Base-by-base conservation (phyloP, 2,329 filamentous ascomycete genomes). In the Cadophora luteo-olivacea region DNA sequence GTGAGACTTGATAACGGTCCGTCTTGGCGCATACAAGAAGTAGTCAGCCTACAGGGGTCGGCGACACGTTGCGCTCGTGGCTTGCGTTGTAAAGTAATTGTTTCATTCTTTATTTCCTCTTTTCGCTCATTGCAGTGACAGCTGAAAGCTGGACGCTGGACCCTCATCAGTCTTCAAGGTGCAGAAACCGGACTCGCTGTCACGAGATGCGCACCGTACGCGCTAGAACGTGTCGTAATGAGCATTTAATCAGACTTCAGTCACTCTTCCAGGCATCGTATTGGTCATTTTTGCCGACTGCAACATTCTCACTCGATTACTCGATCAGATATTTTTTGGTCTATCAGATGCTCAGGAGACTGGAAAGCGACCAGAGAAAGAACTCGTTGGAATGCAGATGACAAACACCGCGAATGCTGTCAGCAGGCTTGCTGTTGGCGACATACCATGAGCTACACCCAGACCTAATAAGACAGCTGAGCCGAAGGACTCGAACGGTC, bases 401-500 rank as follows among this genome's bases (percentile, higher is more conserved):
- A 74, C 77, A 64, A 85, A 85, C 81, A 85, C 82, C 54, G 78
- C 82, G 70, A 84, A 83, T 0, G 83, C 80, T 6, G 85, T 76
- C 45, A 84, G 77, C 29, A 86, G 76, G 66, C 85, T 85, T 12
- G 82, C 79, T 78, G 85, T 84, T 0, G 83, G 82, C 49, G 78
- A 74, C 1, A 83, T 75, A 9, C 65, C 79, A 68, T 82, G 79
- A 1, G 80, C 78, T 0, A 84, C 82, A 2, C 84, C 84, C 22
- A 86, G 79, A 1, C 82, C 83, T 51, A 83, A 85, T 0, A 83
- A 76, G 4, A 86, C 70, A 61, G 80, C 81, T 0, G 82, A 83
- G 0, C 84, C 84, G 3, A 85, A 68, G 0, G 82, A 83, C 71
- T 85, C 83, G 58, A 85, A 84, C 0, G 82, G 83, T 3, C 84